A percentile compares a stretch with the other conserved stretches of the same genome.
Evolutionary conservation across 768 basidiomycete species (phyloP).

Genomic region (Cystobasidium tubakii): DNA sequence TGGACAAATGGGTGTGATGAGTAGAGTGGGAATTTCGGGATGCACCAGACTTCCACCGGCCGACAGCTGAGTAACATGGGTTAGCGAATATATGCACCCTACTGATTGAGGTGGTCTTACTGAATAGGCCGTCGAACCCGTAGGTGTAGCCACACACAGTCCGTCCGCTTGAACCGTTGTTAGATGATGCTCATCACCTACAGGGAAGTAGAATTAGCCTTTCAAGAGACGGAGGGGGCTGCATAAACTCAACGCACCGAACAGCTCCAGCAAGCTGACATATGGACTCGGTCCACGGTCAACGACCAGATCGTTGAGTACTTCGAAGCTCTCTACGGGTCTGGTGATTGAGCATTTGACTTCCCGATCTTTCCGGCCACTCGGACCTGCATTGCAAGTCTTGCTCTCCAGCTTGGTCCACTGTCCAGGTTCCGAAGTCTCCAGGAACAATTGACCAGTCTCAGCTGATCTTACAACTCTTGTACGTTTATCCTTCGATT

Average conservation of each 20-base stretch:
- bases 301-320: conserved; percentile 92
- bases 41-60: conserved; percentile 97
- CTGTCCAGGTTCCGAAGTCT: conserved; percentile 76
- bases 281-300: conserved; percentile 97
- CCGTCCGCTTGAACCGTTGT: conserved; percentile 99
- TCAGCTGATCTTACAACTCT: conserved; percentile 87
- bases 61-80: conserved; percentile 64
- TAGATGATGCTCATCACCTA: conserved; percentile 97
- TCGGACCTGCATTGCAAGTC: conserved; percentile 6
- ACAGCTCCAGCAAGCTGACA: conserved; percentile 88
- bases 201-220: conserved; percentile 27
- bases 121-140: conserved; percentile 97
- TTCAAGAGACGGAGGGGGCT: too few species aligned
- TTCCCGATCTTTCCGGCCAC: conserved; percentile 73
- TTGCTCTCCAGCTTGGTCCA: conserved; percentile 84
- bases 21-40: conserved; percentile 90
- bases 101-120: conserved; percentile 53
- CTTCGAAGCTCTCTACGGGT: conserved; percentile 93
- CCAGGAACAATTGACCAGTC: conserved; percentile 96
- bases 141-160: conserved; percentile 86
- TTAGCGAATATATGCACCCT: too few species aligned
- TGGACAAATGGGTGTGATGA: conserved; percentile 96
- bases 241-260: conserved; percentile 60
- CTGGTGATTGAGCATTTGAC: conserved; percentile 96
- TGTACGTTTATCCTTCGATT: conserved; percentile 52